Evolutionary conservation across 805 yeast genomes (phyloP), one percentile per base, ranked within the genome.

Genomic region (Kodamaea hsintzibuensis): DNA sequence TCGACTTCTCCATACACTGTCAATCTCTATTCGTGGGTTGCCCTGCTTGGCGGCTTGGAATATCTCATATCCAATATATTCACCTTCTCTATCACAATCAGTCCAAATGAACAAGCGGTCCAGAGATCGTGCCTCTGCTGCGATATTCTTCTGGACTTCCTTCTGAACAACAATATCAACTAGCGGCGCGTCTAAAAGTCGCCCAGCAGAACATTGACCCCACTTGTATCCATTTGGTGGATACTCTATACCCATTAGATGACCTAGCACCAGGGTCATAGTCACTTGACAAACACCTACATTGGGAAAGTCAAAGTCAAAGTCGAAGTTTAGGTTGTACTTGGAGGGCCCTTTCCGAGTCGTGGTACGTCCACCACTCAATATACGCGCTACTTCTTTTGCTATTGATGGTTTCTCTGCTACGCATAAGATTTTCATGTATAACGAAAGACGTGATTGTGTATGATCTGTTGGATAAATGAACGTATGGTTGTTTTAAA

Each of bases 331-430:
- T 65, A 84, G 84, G 58, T 88, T 84, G 70, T 77, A 91, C 60
- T 82, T 85, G 63, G 80, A 80, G 1, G 69, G 64, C 2, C 90
- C 76, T 50, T 77, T 70, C 35, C 88, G 72, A 14, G 79, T 63
- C 3, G 67, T 63, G 13, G 76, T 71, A 3, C 79, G 64, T 0
- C 96, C 96, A 6, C 96, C 96, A 14, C 95, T 85, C 1, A 95
- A 79, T 1, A 86, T 85, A 39, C 71, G 67, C 0, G 96, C 81
- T 10, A 95, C 91, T 10, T 90, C 87, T 66, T 86, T 90, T 2
- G 98, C 96, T 48, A 95, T 95, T 1, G 97, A 89, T 53, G 96
- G 96, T 71, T 95, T 95, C 73, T 95, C 99, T 1, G 99, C 99
- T 53, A 95, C 97, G 72, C 98, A 93, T 47, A 95, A 81, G 3